Evolutionary conservation across 164 flowering plant species (phyloP).

Genomic region (Sedum album): DNA sequence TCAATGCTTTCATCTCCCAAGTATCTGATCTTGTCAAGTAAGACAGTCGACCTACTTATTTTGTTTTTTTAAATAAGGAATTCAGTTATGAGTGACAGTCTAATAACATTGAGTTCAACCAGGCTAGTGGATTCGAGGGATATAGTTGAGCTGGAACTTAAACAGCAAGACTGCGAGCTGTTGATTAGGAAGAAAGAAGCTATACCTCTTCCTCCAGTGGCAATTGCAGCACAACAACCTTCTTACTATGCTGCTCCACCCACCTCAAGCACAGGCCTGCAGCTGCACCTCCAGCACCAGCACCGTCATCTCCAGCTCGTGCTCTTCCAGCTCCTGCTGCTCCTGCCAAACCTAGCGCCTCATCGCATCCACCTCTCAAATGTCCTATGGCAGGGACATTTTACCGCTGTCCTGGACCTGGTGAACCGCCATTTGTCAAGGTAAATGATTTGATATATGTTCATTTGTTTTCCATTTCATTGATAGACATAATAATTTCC

Average conservation of each 20-base stretch:
- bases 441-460: slow-evolving; percentile 16
- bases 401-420: slow-evolving; percentile 57
- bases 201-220: slow-evolving; percentile 27
- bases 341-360: slow-evolving; percentile 27
- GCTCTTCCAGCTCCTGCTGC: slow-evolving; percentile 19
- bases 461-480: not conserved
- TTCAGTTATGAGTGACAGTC: not conserved
- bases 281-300: slow-evolving; percentile 23
- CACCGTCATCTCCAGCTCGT: slow-evolving; percentile 18
- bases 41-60: slow-evolving; percentile 4
- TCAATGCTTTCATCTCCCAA: slow-evolving; percentile 47
- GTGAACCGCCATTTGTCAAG: slow-evolving; percentile 73
- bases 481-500: not conserved
- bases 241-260: slow-evolving; percentile 17
- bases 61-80: not conserved
- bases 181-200: slow-evolving; percentile 64
- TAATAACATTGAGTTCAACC: slow-evolving; percentile 7
- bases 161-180: slow-evolving; percentile 56
- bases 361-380: slow-evolving; percentile 52
- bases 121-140: slow-evolving; percentile 75
- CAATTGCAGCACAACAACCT: slow-evolving; percentile 23
- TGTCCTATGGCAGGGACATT: slow-evolving; percentile 81
- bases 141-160: slow-evolving; percentile 56
- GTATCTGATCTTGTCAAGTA: slow-evolving; percentile 61
- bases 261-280: slow-evolving; percentile 20